Base-by-base conservation (phyloP, 768 basidiomycete genomes). In the Omphalotus guepiniiformis region DNA sequence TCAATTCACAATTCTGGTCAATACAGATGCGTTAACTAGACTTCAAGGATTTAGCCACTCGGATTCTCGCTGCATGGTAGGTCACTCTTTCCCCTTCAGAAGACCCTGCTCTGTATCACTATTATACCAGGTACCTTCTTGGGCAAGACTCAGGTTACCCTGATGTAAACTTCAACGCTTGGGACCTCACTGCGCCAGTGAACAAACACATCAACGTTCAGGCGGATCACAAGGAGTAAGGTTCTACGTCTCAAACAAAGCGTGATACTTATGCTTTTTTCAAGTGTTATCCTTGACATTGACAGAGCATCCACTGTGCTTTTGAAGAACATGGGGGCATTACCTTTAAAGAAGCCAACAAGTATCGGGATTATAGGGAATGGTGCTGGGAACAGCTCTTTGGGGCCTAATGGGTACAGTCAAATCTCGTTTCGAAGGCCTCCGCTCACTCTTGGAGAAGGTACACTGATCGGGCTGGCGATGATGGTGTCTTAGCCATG, bases 31-130 rank as follows among this genome's bases (percentile, higher is more conserved):
- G 18, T 12, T 11, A 25, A n/a, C 46, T 11, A 29, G 13, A 8
- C 16, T 40, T 21, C 42, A 29, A 79, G 67, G 81, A 90, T 59
- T 75, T 88, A 74, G 86, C 85, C 1, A 76, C 76, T 2, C 79
- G 87, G 16, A 82, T 88, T 49, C 59, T 88, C 8, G 83, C 85
- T 15, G 74, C 75, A 6, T 88, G 80, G 75, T 82, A 59, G 32
- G 48, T 43, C 23, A 12, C 8, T 16, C 41, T 8, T 47, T 26
- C 9, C 22, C 4, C 23, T 37, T 25, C 7, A 18, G 2, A 36
- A 19, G 25, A 22, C 27, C 15, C 5, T 34, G 4, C 15, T 42
- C 39, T 18, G 8, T 29, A n/a, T 15, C 42, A 40, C 30, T 9
- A 15, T 29, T 30, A 37, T 18, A 42, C 6, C 23, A 61, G 57